Percentiles rank a stretch among this genome's conserved stretches.
phyloP scores from a whole-genome alignment of 192 early-diverging fungal genomes.

The Coemansia guatemalensis region DNA sequence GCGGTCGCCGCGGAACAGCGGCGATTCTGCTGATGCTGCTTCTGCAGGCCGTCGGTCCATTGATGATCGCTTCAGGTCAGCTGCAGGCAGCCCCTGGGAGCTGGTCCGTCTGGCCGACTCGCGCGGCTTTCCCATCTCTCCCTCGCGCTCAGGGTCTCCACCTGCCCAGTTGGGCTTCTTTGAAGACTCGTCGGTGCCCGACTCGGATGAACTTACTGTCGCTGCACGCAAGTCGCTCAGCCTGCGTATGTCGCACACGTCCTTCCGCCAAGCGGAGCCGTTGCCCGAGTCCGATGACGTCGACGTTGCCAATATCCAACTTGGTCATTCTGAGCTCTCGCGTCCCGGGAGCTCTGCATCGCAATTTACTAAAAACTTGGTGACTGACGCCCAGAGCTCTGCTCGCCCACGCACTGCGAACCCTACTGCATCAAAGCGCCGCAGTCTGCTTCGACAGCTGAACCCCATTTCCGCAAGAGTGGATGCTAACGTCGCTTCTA shows the following conservation, averaged over 20 bases:
- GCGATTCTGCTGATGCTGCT: slow-evolving; percentile 24
- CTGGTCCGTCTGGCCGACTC: slow-evolving; percentile 30
- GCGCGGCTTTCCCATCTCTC: slow-evolving; percentile 26
- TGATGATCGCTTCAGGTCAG: slow-evolving; percentile 17
- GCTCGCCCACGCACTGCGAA: slow-evolving; percentile 14
- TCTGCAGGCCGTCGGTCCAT: slow-evolving; percentile 9
- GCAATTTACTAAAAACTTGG: background rate
- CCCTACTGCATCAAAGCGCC: slow-evolving; percentile 22
- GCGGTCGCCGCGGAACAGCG: slow-evolving; percentile 35
- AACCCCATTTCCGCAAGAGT: slow-evolving; percentile 11
- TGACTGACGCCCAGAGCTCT: slow-evolving; percentile 1
- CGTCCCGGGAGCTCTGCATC: background rate
- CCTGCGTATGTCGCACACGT: slow-evolving; percentile 40
- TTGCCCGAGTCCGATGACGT: slow-evolving; percentile 42
- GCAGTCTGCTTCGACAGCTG: slow-evolving; percentile 41
- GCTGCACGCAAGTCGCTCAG: slow-evolving; percentile 45
- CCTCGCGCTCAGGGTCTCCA: slow-evolving; percentile 27
- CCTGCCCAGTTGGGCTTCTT: slow-evolving; percentile 31
- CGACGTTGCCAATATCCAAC: background rate
- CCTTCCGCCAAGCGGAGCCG: slow-evolving; percentile 43
- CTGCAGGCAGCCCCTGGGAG: slow-evolving; percentile 42
- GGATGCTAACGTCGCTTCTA: slow-evolving; percentile 1
- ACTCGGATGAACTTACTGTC: slow-evolving; percentile 39
- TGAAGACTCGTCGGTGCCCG: slow-evolving; percentile 40
- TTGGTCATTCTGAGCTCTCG: background rate